Conservation (phyloP, 108 stramenopile genomes). For the Cyclotella kingstonii region DNA sequence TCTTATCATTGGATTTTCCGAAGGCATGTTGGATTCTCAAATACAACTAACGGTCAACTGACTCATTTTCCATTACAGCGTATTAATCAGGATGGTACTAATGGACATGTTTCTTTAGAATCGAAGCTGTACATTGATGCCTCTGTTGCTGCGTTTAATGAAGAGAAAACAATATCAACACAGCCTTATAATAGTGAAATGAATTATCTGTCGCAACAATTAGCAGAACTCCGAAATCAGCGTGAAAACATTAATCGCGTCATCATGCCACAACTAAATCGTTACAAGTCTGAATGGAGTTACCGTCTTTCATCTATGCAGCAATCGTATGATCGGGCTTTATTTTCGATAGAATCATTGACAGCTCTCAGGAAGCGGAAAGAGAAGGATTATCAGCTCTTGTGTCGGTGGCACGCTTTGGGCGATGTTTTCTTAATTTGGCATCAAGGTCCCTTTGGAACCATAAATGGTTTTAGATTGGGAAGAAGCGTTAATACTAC, state of each 20-base stretch:
- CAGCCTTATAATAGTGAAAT: conserved; percentile 5
- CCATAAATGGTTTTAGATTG: conserved; percentile 78
- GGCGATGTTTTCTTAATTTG: conserved; percentile 83
- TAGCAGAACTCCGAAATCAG: conserved; percentile 28
- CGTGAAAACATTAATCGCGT: conserved; percentile 13
- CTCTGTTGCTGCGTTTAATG: neutral
- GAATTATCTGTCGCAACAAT: conserved; percentile 19
- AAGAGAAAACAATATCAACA: neutral
- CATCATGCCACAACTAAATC: conserved; percentile 4
- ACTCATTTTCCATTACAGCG: neutral
- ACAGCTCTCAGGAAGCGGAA: conserved; percentile 10
- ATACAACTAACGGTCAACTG: neutral
- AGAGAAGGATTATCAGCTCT: conserved; percentile 21
- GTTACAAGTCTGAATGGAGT: conserved; percentile 22
- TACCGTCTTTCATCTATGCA: conserved; percentile 12
- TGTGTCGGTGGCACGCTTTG: conserved; percentile 61
- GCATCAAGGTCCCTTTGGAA: conserved; percentile 77
- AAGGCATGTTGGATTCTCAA: conserved; percentile 26
- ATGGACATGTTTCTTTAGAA: neutral
- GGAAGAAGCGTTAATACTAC: conserved; percentile 46
- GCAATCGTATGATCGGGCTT: conserved; percentile 19
- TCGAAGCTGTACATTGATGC: neutral
- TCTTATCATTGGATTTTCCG: conserved; percentile 35
- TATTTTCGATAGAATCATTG: conserved; percentile 12
- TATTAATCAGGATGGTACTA: no score